phyloP scores from a whole-genome alignment of 1,139 yeast species.

The Geotrichum candidum region DNA sequence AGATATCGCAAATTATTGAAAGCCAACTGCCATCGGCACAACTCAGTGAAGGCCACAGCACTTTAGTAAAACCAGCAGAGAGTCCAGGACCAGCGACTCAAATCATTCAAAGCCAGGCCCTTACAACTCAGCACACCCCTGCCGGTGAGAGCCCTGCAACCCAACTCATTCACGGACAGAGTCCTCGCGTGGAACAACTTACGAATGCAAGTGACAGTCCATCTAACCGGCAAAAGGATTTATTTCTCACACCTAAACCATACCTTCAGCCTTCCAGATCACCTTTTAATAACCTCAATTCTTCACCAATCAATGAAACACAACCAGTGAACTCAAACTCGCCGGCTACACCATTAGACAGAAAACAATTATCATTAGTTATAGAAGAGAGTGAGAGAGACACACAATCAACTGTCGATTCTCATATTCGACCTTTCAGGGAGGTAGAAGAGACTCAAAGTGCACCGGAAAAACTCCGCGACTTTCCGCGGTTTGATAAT shows the following conservation, averaged over 20 bases:
- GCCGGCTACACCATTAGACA: not conserved
- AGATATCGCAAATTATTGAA: not conserved
- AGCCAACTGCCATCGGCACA: not conserved
- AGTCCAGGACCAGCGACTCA: not conserved
- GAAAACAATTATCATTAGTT: not conserved
- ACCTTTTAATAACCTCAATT: not conserved
- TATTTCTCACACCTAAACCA: slow-evolving; percentile 6
- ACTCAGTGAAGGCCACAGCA: not conserved
- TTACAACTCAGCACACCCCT: not conserved
- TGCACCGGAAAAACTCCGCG: not conserved
- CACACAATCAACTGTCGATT: slow-evolving; percentile 2
- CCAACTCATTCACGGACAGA: not conserved
- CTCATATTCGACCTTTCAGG: slow-evolving; percentile 2
- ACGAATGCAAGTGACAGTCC: not conserved
- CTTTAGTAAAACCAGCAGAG: not conserved
- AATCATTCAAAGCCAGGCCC: not conserved
- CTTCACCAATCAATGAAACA: slow-evolving; percentile 2
- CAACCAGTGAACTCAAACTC: not conserved
- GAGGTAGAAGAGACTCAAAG: slow-evolving; percentile 8
- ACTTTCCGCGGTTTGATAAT: not conserved
- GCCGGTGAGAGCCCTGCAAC: not conserved
- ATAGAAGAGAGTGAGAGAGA: not conserved
- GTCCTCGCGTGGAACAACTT: not conserved
- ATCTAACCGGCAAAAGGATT: not conserved
- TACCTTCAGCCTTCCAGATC: not conserved